These are phyloP conservation scores for Boechera retrofracta DNA, from an alignment of 345 rosid species.

Conservation along the genomic window DNA sequence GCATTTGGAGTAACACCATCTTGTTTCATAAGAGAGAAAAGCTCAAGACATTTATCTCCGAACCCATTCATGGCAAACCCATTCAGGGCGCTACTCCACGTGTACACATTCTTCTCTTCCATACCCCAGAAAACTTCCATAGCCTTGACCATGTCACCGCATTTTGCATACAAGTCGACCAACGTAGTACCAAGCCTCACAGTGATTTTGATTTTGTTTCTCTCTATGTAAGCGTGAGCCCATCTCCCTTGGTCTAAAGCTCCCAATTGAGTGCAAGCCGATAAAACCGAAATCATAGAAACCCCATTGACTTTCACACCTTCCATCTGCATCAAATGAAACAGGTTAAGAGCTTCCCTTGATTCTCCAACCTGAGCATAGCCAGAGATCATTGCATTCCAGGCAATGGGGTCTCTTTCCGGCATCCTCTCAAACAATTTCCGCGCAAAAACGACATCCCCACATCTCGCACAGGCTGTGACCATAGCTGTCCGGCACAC, in stretches of 20 bases:
- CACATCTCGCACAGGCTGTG: conserved; percentile 67
- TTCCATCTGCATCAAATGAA: conserved; percentile 66
- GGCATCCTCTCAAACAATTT: conserved; percentile 66
- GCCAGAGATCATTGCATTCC: conserved; percentile 72
- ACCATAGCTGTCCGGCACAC: conserved; percentile 69
- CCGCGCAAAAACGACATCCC: conserved; percentile 53
- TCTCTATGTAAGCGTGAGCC: conserved; percentile 63
- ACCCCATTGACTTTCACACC: conserved; percentile 61
- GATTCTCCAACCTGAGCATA: conserved; percentile 58
- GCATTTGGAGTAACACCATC: conserved; percentile 54
- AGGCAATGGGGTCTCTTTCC: conserved; percentile 55
- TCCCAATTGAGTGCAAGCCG: conserved; percentile 67
- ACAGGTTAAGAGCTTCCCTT: conserved; percentile 54
- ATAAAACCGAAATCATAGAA: conserved; percentile 62
- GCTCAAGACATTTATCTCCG: conserved; percentile 57
- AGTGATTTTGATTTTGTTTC: conserved; percentile 53
- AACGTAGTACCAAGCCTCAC: conserved; percentile 63
- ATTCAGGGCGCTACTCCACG: conserved; percentile 66
- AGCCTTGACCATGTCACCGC: conserved; percentile 59
- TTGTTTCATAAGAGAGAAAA: conserved; percentile 57
- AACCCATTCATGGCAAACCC: conserved; percentile 68
- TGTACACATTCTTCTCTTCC: conserved; percentile 63
- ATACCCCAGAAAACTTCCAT: conserved; percentile 61
- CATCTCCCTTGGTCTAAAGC: conserved; percentile 70
- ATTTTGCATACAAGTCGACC: conserved; percentile 68